A percentile compares a stretch with the other conserved stretches of the same genome.
phyloP scores from a whole-genome alignment of 805 yeast genomes.

The Wickerhamomyces ciferrii region DNA sequence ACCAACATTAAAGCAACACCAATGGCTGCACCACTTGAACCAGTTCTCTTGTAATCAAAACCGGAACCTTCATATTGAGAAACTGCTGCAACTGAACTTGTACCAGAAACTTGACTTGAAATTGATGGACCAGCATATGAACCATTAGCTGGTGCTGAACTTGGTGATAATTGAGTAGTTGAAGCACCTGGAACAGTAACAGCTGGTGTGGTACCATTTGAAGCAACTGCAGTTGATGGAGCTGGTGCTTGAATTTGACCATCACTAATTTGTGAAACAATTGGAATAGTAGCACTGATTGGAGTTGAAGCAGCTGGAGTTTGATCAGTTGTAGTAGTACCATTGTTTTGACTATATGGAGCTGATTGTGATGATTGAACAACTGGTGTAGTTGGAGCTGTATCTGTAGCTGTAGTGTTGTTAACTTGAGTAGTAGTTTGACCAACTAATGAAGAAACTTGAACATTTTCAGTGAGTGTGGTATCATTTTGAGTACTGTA shows the following conservation, averaged over 20 bases:
- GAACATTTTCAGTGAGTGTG: neutral
- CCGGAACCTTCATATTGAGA: slow-evolving; percentile 7
- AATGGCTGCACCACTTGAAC: too few species aligned
- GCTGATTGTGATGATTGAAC: neutral
- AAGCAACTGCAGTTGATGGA: neutral
- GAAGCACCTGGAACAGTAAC: neutral
- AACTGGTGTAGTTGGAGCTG: neutral
- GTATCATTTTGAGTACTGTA: neutral
- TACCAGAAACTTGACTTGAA: neutral
- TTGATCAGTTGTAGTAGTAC: neutral
- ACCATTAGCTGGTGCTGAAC: neutral
- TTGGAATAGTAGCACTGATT: neutral
- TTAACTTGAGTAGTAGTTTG: neutral
- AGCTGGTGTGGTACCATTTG: slow-evolving; percentile 6
- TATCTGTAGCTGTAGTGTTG: neutral
- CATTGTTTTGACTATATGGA: neutral
- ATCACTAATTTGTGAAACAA: slow-evolving; percentile 4
- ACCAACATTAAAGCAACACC: neutral
- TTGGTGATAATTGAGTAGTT: neutral
- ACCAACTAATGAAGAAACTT: neutral
- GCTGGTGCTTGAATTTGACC: neutral
- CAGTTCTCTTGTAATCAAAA: slow-evolving; percentile 3
- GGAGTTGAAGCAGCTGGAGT: neutral
- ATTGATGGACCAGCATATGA: neutral
- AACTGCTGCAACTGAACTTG: neutral